These are phyloP conservation scores for Globisporangium yorkense DNA, from an alignment of 352 stramenopile genomes.

Conservation along the genomic window DNA sequence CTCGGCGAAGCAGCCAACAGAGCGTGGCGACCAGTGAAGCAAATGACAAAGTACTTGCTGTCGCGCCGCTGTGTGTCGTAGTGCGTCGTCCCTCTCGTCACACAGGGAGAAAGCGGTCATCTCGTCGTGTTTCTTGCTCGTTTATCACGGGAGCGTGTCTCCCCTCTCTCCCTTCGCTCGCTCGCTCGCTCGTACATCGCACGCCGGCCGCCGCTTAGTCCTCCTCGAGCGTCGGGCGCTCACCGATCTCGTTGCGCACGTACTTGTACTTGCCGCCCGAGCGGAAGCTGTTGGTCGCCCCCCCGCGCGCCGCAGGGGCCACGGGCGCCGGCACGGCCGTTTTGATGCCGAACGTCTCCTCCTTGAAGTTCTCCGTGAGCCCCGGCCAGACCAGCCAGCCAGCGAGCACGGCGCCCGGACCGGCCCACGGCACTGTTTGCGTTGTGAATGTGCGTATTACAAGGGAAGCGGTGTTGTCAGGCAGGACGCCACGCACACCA, in stretches of 20 bases:
- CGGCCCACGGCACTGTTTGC: slow-evolving; percentile 40
- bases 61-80: not conserved
- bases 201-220: slow-evolving; percentile 20
- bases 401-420: slow-evolving; percentile 36
- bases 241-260: slow-evolving; percentile 62
- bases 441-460: not conserved
- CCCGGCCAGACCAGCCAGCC: slow-evolving; percentile 71
- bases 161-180: no score
- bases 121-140: not conserved
- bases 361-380: slow-evolving; percentile 66
- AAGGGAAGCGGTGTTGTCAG: no score
- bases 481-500: no score
- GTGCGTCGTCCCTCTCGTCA: no score
- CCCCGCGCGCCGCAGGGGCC: slow-evolving; percentile 5
- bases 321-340: slow-evolving; percentile 16
- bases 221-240: slow-evolving; percentile 66
- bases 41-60: not conserved
- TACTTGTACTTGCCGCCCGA: slow-evolving; percentile 77
- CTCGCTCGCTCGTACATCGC: not conserved
- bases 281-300: slow-evolving; percentile 27
- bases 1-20: not conserved
- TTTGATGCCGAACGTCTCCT: slow-evolving; percentile 62
- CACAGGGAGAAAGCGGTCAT: not conserved
- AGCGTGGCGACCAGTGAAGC: not conserved
- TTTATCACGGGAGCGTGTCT: not conserved